Conservation (phyloP, 371 early-diverging fungal species). For the Chytridium lagenaria region DNA sequence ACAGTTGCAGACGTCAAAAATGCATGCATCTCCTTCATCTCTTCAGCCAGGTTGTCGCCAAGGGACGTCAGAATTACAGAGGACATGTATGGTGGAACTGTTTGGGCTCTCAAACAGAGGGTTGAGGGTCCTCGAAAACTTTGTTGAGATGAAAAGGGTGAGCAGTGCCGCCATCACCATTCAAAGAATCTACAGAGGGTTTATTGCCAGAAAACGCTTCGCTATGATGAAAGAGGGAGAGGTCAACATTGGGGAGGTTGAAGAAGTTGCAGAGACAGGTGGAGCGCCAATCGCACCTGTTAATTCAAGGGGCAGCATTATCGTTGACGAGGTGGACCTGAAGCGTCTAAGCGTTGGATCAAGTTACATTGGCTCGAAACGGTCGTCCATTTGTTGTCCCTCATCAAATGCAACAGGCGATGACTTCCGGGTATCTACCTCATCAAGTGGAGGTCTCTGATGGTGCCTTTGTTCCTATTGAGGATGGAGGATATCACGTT, state of each 20-base stretch:
- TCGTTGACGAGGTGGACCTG: not conserved
- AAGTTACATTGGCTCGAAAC: not conserved
- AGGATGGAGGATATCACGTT: not conserved
- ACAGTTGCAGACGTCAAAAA: not conserved
- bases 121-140: slow-evolving; percentile 31
- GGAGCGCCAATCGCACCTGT: not conserved
- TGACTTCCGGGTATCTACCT: too few species aligned
- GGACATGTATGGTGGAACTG: slow-evolving; percentile 13
- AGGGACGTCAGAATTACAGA: slow-evolving; percentile 9
- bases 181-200: slow-evolving; percentile 35
- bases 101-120: slow-evolving; percentile 33
- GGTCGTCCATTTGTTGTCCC: not conserved
- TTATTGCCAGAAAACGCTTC: slow-evolving; percentile 19
- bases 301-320: slow-evolving; percentile 12
- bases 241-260: not conserved
- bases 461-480: not conserved
- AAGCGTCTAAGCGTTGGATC: slow-evolving; percentile 5
- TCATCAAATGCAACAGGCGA: too few species aligned
- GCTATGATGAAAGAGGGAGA: slow-evolving; percentile 6
- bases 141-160: slow-evolving; percentile 17
- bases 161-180: slow-evolving; percentile 30
- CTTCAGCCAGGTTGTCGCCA: not conserved
- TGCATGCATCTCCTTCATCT: not conserved
- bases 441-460: not conserved
- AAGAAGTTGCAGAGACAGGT: not conserved